Evolutionary conservation across 2,329 filamentous ascomycete species (phyloP).

Genomic region (Fusarium pininemorale): DNA sequence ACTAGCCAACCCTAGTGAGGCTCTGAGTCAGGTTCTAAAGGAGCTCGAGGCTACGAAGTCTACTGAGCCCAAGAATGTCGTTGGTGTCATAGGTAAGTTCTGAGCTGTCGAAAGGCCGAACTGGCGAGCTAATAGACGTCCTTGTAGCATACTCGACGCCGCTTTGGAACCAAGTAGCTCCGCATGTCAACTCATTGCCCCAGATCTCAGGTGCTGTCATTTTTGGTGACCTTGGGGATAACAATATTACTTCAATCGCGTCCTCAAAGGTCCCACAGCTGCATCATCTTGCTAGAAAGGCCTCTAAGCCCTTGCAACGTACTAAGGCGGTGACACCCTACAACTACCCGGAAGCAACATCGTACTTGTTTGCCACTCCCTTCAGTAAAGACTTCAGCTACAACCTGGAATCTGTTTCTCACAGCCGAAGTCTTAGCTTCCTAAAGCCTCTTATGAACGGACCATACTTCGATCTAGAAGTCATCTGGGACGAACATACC

Average conservation of each 20-base stretch:
- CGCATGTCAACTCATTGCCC: background rate
- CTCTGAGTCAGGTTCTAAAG: constrained; percentile 3
- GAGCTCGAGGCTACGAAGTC: constrained; percentile 25
- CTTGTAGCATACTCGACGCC: constrained; percentile 11
- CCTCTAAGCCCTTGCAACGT: constrained; percentile 41
- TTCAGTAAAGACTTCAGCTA: constrained; percentile 60
- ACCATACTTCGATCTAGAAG: constrained; percentile 77
- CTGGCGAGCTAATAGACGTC: background rate
- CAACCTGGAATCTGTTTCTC: constrained; percentile 66
- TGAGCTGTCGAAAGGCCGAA: accelerated
- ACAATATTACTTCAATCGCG: background rate
- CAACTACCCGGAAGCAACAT: background rate
- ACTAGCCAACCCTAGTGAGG: background rate
- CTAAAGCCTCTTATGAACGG: constrained; percentile 71
- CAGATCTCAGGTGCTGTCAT: background rate
- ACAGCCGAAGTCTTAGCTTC: constrained; percentile 72
- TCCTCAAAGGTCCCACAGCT: background rate
- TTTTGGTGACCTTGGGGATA: background rate
- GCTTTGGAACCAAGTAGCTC: constrained; percentile 32
- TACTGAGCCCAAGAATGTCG: constrained; percentile 45
- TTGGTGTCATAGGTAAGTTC: constrained; percentile 49
- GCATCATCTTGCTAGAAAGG: background rate
- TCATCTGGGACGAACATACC: constrained; percentile 82
- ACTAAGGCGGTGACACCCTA: background rate
- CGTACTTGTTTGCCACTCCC: constrained; percentile 56